phyloP scores from a whole-genome alignment of 306 rosid genomes.

The Acmispon strigosus region DNA sequence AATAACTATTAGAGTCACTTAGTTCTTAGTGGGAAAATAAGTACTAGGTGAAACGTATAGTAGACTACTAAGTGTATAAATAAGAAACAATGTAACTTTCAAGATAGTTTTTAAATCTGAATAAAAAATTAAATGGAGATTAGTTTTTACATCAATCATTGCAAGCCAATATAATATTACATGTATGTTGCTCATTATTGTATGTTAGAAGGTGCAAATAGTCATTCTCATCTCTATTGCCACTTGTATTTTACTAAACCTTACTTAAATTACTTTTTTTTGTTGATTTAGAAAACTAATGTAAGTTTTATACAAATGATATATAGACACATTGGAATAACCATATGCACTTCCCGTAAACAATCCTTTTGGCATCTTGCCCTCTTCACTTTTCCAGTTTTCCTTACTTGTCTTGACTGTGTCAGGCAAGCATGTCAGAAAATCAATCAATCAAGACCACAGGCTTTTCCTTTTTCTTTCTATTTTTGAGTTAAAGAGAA shows the following conservation, averaged over 20 bases:
- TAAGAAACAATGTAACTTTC: no score
- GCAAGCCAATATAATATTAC: no score
- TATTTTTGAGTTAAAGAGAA: slow-evolving; percentile 8
- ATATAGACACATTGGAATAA: not conserved
- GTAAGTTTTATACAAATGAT: not conserved
- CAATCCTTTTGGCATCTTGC: not conserved
- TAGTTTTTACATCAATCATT: no score
- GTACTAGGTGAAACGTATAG: no score
- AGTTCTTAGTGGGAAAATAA: no score
- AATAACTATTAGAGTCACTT: no score
- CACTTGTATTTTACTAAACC: not conserved
- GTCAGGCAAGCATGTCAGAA: not conserved
- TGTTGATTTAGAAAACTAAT: not conserved
- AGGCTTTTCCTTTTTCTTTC: not conserved
- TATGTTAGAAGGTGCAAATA: no score
- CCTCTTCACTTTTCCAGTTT: not conserved
- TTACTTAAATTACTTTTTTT: not conserved
- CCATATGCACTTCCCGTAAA: not conserved
- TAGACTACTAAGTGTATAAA: no score
- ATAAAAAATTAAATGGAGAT: no score
- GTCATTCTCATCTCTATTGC: no score
- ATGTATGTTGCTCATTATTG: no score
- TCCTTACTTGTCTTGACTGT: not conserved
- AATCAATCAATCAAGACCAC: not conserved
- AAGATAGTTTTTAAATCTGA: no score